Percentiles rank a stretch among this genome's conserved stretches.
phyloP scores from a whole-genome alignment of 108 stramenopile genomes.

The Cyclotella baltica region DNA sequence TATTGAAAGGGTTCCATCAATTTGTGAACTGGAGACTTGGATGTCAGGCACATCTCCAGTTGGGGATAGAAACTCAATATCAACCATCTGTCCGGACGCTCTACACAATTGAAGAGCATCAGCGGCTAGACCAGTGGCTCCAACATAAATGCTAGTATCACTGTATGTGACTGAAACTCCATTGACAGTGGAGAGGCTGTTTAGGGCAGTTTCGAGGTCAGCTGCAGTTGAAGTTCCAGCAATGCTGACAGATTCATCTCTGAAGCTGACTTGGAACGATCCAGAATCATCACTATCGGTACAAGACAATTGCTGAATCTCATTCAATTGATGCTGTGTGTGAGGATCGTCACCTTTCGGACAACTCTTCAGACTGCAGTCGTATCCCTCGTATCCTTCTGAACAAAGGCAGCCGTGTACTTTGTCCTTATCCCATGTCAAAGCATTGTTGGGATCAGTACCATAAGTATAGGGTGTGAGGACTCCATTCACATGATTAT shows the following conservation, averaged over 20 bases:
- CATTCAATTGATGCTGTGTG: conserved; percentile 61
- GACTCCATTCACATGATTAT: conserved; percentile 63
- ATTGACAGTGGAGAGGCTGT: conserved; percentile 55
- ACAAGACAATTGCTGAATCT: conserved; percentile 59
- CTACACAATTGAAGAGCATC: conserved; percentile 47
- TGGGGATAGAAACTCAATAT: conserved; percentile 57
- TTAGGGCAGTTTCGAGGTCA: conserved; percentile 58
- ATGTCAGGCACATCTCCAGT: conserved; percentile 55
- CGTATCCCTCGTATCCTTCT: conserved; percentile 74
- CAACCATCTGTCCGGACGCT: conserved; percentile 27
- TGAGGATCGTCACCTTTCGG: conserved; percentile 78
- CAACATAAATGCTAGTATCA: conserved; percentile 34
- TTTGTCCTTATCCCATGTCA: conserved; percentile 77
- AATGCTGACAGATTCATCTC: conserved; percentile 39
- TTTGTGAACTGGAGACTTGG: conserved; percentile 12
- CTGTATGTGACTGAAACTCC: conserved; percentile 52
- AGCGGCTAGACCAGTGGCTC: conserved; percentile 35
- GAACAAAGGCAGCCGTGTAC: conserved; percentile 75
- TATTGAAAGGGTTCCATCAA: conserved; percentile 39
- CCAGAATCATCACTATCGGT: conserved; percentile 54
- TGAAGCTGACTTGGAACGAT: conserved; percentile 61
- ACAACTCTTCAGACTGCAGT: conserved; percentile 66
- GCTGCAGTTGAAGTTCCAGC: conserved; percentile 31
- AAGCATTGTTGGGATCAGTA: conserved; percentile 55
- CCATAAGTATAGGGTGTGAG: conserved; percentile 64